Evolutionary conservation across 768 basidiomycete genomes (phyloP), one percentile per base, ranked within the genome.

Genomic region (Ephemerocybe angulata): DNA sequence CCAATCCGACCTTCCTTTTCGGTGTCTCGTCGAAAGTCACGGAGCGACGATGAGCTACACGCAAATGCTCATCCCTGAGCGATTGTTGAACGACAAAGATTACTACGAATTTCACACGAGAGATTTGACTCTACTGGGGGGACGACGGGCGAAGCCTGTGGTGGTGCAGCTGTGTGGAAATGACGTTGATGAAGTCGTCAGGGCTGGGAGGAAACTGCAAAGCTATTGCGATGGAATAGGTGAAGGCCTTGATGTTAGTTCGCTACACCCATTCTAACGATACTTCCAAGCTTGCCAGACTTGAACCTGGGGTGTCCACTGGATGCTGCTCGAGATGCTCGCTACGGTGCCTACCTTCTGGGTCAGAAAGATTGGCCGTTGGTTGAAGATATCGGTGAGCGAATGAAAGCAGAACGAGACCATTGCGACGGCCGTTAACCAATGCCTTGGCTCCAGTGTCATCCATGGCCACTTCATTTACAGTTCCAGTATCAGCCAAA

Each of bases 231-330:
- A 88, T 61, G 88, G 79, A 11, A 83, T 91, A 67, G 88, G 89
- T 88, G 65, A 10, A 35, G 27, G 24, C 4, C 12, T 11, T 31
- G 19, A 40, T 51, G 35, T 19, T 19, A 5, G 27, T 38, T n/a
- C 8, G 22, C 6, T 48, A 28, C 28, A 58, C 35, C 31, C 17
- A 37, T 8, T n/a, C 29, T 54, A 42, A 33, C 44, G 28, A 55
- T 50, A 15, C 7, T 43, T 21, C 46, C 51, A 65, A 65, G 56
- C 40, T 31, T 21, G 35, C 42, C 55, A 92, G 90, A 91, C 71
- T 64, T 91, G 50, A 92, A 92, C 66, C 77, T 91, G 11, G 90
- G 90, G 15, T 92, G 90, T 65, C 90, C 90, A 22, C 88, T 88
- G 61, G 81, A 85, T 50, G 74, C 78, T 24, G 88, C 89, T 12